A percentile compares a stretch with the other conserved stretches of the same genome.
phyloP scores from a whole-genome alignment of 768 basidiomycete species.

The Podaxis rugospora region DNA sequence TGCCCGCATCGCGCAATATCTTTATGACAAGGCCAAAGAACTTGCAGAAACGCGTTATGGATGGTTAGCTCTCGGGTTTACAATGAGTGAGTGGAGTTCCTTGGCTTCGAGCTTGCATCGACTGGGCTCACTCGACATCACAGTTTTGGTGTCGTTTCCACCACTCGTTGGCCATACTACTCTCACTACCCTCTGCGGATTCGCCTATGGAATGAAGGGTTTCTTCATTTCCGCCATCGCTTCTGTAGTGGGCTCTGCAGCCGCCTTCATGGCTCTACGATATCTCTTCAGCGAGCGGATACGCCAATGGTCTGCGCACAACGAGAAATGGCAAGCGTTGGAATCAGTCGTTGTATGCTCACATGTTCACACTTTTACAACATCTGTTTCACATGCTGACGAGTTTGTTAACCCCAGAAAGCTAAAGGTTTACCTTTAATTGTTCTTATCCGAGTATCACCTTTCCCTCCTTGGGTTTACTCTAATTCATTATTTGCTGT shows the following conservation, averaged over 20 bases:
- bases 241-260: constrained; percentile 59
- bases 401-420: constrained; percentile 32
- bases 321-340: constrained; percentile 73
- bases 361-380: background rate
- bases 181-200: constrained; percentile 65
- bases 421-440: constrained; percentile 80
- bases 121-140: background rate
- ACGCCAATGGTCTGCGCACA: constrained; percentile 54
- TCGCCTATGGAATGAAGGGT: constrained; percentile 79
- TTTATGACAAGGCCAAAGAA: constrained; percentile 64
- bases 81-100: constrained; percentile 41
- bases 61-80: constrained; percentile 48
- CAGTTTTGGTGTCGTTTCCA: constrained; percentile 51
- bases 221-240: constrained; percentile 59
- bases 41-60: constrained; percentile 59
- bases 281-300: constrained; percentile 52
- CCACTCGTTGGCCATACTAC: constrained; percentile 69
- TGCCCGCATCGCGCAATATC: constrained; percentile 59
- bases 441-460: constrained; percentile 74
- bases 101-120: background rate
- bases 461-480: constrained; percentile 87
- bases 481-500: constrained; percentile 79
- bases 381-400: constrained; percentile 5
- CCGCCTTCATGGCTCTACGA: constrained; percentile 59
- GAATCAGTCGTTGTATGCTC: constrained; percentile 68